Evolutionary conservation across 2,329 filamentous ascomycete genomes (phyloP).

Genomic region (Calonectria hawksworthii): DNA sequence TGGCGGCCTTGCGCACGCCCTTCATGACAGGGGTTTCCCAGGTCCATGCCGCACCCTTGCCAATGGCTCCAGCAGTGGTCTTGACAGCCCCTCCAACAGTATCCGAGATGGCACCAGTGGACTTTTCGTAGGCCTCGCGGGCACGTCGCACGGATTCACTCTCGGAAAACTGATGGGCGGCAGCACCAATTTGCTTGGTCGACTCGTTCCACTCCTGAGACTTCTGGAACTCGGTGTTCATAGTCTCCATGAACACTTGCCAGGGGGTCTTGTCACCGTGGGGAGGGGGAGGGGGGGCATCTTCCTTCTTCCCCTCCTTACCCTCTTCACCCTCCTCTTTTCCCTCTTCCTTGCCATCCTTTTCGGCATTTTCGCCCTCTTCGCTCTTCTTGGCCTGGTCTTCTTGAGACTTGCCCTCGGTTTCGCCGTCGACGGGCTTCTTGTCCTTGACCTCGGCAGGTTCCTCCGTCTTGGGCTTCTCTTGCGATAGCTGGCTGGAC

Average conservation of each 20-base stretch:
- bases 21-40: conserved; percentile 97
- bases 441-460: conserved; percentile 57
- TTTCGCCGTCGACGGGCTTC: conserved; percentile 52
- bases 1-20: conserved; percentile 88
- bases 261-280: conserved; percentile 98
- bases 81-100: conserved; percentile 87
- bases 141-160: conserved; percentile 92
- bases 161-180: conserved; percentile 91
- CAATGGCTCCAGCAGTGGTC: conserved; percentile 86
- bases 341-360: conserved; percentile 59
- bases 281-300: conserved; percentile 88
- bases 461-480: conserved; percentile 52
- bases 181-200: conserved; percentile 92
- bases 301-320: conserved; percentile 73
- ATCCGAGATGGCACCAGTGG: conserved; percentile 84
- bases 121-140: conserved; percentile 87
- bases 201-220: conserved; percentile 99
- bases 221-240: conserved; percentile 92
- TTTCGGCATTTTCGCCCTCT: conserved; percentile 52
- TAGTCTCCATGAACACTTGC: conserved; percentile 99
- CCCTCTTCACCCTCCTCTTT: conserved; percentile 64
- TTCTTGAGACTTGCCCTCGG: conserved; percentile 53
- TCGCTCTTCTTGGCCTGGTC: conserved; percentile 60
- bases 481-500: conserved; percentile 47
- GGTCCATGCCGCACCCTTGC: conserved; percentile 93